These are phyloP conservation scores for Psidium guajava DNA, from an alignment of 345 rosid species.

Conservation along the genomic window DNA sequence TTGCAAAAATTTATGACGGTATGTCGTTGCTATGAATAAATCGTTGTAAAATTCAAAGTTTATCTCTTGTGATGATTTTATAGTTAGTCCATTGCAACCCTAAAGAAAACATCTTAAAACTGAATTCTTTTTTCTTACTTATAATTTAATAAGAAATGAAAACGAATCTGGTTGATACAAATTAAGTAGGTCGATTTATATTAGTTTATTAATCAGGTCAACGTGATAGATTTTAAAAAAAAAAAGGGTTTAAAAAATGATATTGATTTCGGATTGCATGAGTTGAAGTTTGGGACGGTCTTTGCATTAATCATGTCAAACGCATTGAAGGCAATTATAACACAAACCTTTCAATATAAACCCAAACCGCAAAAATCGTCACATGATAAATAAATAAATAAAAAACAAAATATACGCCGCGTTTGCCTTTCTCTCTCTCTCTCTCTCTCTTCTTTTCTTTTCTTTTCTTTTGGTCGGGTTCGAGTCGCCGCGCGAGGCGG, in stretches of 20 bases:
- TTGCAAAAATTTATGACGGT: neutral
- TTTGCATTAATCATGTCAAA: neutral
- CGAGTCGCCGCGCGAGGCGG: neutral
- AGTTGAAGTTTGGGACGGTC: neutral
- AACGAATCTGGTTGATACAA: neutral
- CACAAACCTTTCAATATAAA: no score
- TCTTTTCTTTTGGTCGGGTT: no score
- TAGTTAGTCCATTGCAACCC: neutral
- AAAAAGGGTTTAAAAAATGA: no score
- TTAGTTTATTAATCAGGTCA: neutral
- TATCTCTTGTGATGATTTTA: neutral
- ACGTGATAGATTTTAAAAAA: neutral
- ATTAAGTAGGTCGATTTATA: neutral
- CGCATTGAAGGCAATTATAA: neutral
- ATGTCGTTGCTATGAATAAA: neutral
- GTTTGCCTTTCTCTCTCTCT: no score
- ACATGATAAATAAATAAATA: no score
- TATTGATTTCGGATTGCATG: no score
- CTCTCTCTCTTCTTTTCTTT: no score
- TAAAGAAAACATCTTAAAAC: neutral
- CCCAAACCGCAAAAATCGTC: neutral
- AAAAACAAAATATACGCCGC: no score
- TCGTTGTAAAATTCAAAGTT: neutral
- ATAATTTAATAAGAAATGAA: neutral
- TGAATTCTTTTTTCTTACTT: neutral